These are phyloP conservation scores for Backusella tarrabulga DNA, from an alignment of 192 early-diverging fungal species.

Conservation along the genomic window DNA sequence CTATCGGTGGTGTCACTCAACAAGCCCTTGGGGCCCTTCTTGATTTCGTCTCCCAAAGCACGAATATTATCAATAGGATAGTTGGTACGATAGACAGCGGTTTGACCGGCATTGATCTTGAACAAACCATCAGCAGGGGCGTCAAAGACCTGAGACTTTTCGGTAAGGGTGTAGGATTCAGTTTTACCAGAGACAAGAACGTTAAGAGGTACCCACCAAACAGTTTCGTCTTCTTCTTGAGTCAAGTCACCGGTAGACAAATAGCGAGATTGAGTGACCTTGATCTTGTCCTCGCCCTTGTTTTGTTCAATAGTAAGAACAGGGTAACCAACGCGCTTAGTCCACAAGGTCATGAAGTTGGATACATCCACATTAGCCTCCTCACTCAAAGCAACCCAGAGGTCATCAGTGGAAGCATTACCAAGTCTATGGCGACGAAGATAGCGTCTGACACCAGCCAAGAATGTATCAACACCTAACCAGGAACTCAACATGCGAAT, in stretches of 20 bases:
- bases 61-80: constrained; percentile 56
- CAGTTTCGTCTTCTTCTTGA: constrained; percentile 72
- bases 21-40: constrained; percentile 48
- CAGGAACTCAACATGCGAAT: constrained; percentile 91
- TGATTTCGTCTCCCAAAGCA: constrained; percentile 54
- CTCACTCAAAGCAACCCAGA: constrained; percentile 82
- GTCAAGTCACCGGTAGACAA: constrained; percentile 78
- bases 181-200: constrained; percentile 41
- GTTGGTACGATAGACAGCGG: constrained; percentile 85
- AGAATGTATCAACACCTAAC: constrained; percentile 66
- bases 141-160: constrained; percentile 46
- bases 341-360: constrained; percentile 88
- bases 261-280: constrained; percentile 81
- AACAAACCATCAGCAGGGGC: constrained; percentile 52
- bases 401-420: constrained; percentile 85
- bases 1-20: constrained; percentile 66
- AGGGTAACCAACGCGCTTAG: constrained; percentile 83
- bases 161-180: constrained; percentile 31
- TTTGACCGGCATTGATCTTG: constrained; percentile 84
- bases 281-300: constrained; percentile 46
- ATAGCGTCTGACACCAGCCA: constrained; percentile 71
- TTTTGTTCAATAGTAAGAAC: constrained; percentile 69
- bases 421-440: constrained; percentile 80
- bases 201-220: constrained; percentile 89
- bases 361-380: constrained; percentile 81